phyloP scores from a whole-genome alignment of 345 rosid genomes.

The Hibiscus mutabilis region DNA sequence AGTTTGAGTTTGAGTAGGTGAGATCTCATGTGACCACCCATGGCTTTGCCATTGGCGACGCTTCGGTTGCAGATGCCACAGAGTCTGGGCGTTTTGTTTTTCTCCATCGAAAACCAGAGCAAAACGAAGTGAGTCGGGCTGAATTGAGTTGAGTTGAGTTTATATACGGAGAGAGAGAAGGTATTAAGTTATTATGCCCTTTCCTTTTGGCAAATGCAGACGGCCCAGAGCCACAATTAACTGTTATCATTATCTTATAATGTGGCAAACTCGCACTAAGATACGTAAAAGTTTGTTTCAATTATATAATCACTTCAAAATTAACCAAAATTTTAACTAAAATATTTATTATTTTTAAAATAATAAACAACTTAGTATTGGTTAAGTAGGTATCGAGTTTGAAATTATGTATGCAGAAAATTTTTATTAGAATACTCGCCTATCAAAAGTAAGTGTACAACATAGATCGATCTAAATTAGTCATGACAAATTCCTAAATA shows the following conservation, averaged over 20 bases:
- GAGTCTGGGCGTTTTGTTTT: neutral
- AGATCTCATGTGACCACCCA: slow-evolving; percentile 75
- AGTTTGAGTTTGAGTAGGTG: slow-evolving; percentile 30
- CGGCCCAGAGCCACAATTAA: neutral
- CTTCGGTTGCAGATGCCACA: slow-evolving; percentile 52
- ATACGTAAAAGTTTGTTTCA: neutral
- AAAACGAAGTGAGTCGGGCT: neutral
- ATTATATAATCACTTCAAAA: no score
- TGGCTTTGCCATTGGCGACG: slow-evolving; percentile 56
- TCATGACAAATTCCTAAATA: no score
- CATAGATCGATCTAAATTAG: no score
- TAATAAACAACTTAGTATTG: no score
- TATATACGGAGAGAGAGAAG: neutral
- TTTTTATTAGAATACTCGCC: no score
- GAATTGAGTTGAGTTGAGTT: neutral
- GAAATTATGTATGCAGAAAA: no score
- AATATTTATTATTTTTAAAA: no score
- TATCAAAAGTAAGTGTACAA: no score
- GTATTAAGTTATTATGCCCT: slow-evolving; percentile 3
- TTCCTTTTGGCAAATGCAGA: slow-evolving; percentile 9
- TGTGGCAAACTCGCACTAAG: neutral
- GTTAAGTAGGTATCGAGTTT: no score
- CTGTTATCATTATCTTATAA: neutral
- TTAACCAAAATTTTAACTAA: no score
- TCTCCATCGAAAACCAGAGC: slow-evolving; percentile 21